These are phyloP conservation scores for Micromonas pusilla DNA, from an alignment of 139 green algal genomes.

Conservation along the genomic window DNA sequence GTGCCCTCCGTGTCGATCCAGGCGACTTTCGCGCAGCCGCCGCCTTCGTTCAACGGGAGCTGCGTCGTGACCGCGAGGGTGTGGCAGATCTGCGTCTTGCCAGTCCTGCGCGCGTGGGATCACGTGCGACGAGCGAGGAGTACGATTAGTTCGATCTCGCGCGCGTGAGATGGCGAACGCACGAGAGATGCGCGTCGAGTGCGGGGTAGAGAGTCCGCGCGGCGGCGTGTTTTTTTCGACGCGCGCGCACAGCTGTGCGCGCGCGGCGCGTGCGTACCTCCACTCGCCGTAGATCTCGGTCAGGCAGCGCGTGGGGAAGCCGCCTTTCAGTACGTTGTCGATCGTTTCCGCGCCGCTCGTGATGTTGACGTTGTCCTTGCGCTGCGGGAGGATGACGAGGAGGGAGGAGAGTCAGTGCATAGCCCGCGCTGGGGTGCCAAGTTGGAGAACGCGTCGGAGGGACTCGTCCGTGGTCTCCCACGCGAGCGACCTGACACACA, in stretches of 20 bases:
- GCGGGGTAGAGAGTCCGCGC: too few relatives aligned
- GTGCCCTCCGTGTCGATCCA: constrained; percentile 91
- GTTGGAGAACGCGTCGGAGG: too few relatives aligned
- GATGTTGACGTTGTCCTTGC: constrained; percentile 56
- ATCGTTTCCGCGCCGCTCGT: constrained; percentile 58
- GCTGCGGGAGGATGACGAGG: background rate
- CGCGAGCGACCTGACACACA: too few relatives aligned
- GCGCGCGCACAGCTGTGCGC: background rate
- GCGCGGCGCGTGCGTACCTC: constrained; percentile 29
- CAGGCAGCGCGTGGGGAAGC: constrained; percentile 69
- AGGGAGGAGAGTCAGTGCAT: background rate
- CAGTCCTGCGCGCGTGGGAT: background rate
- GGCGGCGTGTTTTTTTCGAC: too few relatives aligned
- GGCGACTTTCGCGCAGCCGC: constrained; percentile 43
- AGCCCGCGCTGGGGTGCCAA: too few relatives aligned
- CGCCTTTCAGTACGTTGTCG: constrained; percentile 51
- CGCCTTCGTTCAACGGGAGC: constrained; percentile 49
- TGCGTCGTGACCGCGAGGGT: constrained; percentile 78
- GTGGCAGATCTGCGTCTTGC: constrained; percentile 69
- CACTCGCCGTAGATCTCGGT: constrained; percentile 83
- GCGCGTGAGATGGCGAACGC: too few relatives aligned
- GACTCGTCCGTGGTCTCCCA: too few relatives aligned
- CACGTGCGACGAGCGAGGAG: background rate
- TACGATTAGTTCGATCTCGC: too few relatives aligned
- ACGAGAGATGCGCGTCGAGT: too few relatives aligned